These are phyloP conservation scores for Sclerotinia nivalis DNA, from an alignment of 2,329 filamentous ascomycete species.

Conservation along the genomic window DNA sequence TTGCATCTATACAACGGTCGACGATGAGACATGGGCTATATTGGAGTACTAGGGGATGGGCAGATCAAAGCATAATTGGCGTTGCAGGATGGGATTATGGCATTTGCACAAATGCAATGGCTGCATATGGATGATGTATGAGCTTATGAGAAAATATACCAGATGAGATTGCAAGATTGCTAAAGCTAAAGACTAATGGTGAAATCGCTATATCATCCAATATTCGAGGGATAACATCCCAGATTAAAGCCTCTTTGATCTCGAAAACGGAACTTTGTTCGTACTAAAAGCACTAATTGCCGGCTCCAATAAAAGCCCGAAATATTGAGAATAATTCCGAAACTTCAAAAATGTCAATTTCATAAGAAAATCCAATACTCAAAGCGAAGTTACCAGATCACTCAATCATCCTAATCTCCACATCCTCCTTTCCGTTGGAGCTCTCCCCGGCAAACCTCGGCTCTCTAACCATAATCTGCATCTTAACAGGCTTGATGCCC, in stretches of 20 bases:
- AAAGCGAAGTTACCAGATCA: neutral
- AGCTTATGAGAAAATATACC: conserved; percentile 3
- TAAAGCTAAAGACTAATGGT: neutral
- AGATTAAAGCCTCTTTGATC: neutral
- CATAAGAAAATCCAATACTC: neutral
- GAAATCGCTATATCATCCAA: neutral
- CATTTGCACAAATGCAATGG: conserved; percentile 4
- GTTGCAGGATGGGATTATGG: conserved; percentile 27
- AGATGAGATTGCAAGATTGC: neutral
- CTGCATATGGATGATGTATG: conserved; percentile 17
- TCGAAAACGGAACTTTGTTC: neutral
- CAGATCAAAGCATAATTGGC: conserved; percentile 23
- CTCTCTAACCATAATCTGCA: conserved; percentile 83
- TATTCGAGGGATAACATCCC: neutral
- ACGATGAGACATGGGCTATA: conserved; percentile 89
- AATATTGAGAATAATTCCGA: no score
- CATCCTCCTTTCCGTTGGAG: conserved; percentile 43
- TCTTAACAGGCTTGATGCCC: conserved; percentile 57
- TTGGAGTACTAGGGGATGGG: conserved; percentile 60
- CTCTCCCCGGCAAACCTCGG: conserved; percentile 45
- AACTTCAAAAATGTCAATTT: neutral
- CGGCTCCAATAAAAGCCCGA: neutral
- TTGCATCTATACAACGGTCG: conserved; percentile 84
- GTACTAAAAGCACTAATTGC: neutral
- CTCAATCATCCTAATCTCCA: conserved; percentile 24